These are phyloP conservation scores for Saussurea involucrata DNA, from an alignment of 129 eudicot genomes.

Conservation along the genomic window DNA sequence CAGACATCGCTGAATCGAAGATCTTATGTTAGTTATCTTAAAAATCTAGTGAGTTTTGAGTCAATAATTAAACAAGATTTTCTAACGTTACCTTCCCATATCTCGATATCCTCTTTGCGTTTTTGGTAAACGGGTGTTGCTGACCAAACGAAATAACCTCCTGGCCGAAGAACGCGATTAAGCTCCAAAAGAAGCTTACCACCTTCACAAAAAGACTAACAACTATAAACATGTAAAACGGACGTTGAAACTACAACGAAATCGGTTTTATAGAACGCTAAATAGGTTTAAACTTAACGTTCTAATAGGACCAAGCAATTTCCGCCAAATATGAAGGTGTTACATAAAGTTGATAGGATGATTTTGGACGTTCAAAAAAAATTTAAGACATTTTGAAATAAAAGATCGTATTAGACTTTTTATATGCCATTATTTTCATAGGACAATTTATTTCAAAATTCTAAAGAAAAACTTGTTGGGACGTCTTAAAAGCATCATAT, in stretches of 20 bases:
- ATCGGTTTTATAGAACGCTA: neutral
- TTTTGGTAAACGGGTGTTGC: constrained; percentile 84
- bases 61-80: neutral
- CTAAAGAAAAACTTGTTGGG: too few relatives aligned
- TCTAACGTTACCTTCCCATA: constrained; percentile 61
- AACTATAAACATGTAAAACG: neutral
- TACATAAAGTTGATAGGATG: too few relatives aligned
- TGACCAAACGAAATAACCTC: constrained; percentile 85
- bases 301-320: neutral
- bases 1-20: constrained; percentile 58
- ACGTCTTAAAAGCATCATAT: too few relatives aligned
- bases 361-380: too few relatives aligned
- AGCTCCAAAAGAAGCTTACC: constrained; percentile 78
- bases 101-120: constrained; percentile 70
- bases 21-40: constrained; percentile 5
- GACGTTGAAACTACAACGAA: neutral
- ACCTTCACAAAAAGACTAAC: constrained; percentile 39
- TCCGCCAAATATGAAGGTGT: too few relatives aligned
- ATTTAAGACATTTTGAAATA: too few relatives aligned
- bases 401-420: too few relatives aligned
- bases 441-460: too few relatives aligned
- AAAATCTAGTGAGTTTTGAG: neutral
- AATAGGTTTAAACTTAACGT: neutral
- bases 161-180: constrained; percentile 75
- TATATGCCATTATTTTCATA: too few relatives aligned